These are phyloP conservation scores for Corynespora cassiicola DNA, from an alignment of 2,329 filamentous ascomycete species.

Conservation along the genomic window DNA sequence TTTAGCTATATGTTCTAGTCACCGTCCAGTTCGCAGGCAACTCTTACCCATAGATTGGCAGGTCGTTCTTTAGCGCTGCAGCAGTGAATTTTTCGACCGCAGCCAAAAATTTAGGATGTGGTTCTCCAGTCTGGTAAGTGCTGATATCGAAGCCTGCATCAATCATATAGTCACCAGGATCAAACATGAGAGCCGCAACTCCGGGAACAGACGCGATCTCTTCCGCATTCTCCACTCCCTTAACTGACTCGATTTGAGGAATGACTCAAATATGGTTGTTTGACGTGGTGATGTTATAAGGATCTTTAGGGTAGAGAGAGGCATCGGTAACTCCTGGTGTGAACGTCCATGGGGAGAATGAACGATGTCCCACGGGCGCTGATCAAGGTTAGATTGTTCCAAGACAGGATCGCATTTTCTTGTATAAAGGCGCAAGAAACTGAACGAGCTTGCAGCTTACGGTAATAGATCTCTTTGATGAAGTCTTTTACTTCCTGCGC, in stretches of 20 bases:
- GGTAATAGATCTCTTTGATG: slow-evolving; percentile 29
- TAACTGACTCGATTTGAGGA: slow-evolving; percentile 32
- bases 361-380: slow-evolving; percentile 27
- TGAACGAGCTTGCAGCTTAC: too few species aligned
- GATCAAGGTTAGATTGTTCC: background rate
- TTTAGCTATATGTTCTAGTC: slow-evolving; percentile 9
- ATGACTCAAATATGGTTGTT: slow-evolving; percentile 36
- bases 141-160: slow-evolving; percentile 27
- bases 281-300: slow-evolving; percentile 27
- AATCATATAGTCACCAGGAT: slow-evolving; percentile 31
- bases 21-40: too few species aligned
- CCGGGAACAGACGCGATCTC: slow-evolving; percentile 34
- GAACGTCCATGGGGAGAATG: slow-evolving; percentile 33
- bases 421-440: background rate
- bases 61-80: slow-evolving; percentile 25
- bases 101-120: slow-evolving; percentile 22
- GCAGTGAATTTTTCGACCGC: slow-evolving; percentile 26
- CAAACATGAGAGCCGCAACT: slow-evolving; percentile 33
- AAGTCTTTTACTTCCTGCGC: slow-evolving; percentile 31
- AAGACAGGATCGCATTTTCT: slow-evolving; percentile 1
- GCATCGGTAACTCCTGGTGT: slow-evolving; percentile 23
- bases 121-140: slow-evolving; percentile 20
- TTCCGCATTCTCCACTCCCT: slow-evolving; percentile 31
- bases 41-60: slow-evolving; percentile 29
- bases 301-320: slow-evolving; percentile 28